Evolutionary conservation across 495 filamentous ascomycete species (phyloP).

Genomic region (Pyrenula aspistea): DNA sequence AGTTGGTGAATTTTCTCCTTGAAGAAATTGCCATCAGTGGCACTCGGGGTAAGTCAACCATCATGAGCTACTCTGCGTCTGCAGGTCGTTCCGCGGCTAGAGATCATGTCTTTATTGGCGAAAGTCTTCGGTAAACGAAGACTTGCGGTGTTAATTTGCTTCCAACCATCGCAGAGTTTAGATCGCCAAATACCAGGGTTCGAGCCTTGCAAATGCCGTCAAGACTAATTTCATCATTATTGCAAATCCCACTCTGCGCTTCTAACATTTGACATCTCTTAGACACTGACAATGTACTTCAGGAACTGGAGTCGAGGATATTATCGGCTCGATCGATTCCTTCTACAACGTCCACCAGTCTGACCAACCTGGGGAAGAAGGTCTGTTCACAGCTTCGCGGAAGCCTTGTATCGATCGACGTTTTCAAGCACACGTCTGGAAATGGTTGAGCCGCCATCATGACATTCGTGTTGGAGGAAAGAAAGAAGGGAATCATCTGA

Average conservation of each 20-base stretch:
- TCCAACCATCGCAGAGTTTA: no score
- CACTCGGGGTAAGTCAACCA: conserved; percentile 51
- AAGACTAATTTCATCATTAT: no score
- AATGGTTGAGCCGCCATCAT: conserved; percentile 38
- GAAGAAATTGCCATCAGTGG: conserved; percentile 61
- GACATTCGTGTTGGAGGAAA: conserved; percentile 38
- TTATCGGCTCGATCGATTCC: conserved; percentile 22
- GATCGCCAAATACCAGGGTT: no score
- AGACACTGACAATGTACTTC: conserved; percentile 1
- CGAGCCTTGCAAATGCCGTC: no score
- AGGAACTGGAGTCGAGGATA: conserved; percentile 30
- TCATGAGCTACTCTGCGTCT: no score
- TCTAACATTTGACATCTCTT: no score
- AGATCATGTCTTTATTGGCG: no score
- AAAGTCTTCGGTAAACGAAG: no score
- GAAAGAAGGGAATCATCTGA: conserved; percentile 28
- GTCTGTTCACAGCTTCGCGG: background rate
- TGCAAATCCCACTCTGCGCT: no score
- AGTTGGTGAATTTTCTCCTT: conserved; percentile 58
- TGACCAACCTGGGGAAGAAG: conserved; percentile 4
- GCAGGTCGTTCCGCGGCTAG: no score
- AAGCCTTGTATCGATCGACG: conserved; percentile 30
- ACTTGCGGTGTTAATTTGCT: no score
- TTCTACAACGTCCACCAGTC: no score
- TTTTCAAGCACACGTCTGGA: conserved; percentile 43